A percentile compares a stretch with the other conserved stretches of the same genome.
phyloP scores from a whole-genome alignment of 345 rosid species.

The Salix caprea region DNA sequence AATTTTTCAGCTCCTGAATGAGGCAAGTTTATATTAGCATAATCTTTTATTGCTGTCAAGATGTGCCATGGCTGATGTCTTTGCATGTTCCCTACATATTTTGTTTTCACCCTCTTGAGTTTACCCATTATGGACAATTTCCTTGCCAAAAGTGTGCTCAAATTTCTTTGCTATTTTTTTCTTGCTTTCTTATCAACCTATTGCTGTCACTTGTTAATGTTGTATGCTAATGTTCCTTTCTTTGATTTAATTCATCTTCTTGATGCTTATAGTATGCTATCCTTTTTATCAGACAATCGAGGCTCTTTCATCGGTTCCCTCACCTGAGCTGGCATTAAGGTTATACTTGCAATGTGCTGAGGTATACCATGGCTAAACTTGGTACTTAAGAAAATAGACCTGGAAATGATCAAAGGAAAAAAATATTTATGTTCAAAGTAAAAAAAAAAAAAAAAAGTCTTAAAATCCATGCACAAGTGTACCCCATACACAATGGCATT shows the following conservation, averaged over 20 bases:
- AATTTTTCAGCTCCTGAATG: slow-evolving; percentile 83
- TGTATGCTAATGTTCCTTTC: neutral
- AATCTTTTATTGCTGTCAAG: neutral
- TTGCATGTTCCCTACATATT: neutral
- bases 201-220: neutral
- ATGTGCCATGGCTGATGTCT: neutral
- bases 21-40: slow-evolving; percentile 29
- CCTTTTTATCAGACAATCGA: slow-evolving; percentile 65
- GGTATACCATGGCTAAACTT: slow-evolving; percentile 39
- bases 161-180: neutral
- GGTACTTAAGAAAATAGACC: neutral
- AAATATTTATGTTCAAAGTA: neutral
- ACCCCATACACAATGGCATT: neutral
- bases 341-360: slow-evolving; percentile 95
- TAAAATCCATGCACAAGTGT: neutral
- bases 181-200: neutral
- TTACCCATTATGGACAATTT: neutral
- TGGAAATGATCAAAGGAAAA: neutral
- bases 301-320: slow-evolving; percentile 65
- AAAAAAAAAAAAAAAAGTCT: neutral
- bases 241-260: neutral
- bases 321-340: slow-evolving; percentile 83
- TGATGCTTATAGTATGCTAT: neutral
- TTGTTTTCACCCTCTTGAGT: neutral
- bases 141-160: neutral